A percentile compares a stretch with the other conserved stretches of the same genome.
Evolutionary conservation across 2,329 filamentous ascomycete species (phyloP).

Genomic region (Ciborinia camelliae): DNA sequence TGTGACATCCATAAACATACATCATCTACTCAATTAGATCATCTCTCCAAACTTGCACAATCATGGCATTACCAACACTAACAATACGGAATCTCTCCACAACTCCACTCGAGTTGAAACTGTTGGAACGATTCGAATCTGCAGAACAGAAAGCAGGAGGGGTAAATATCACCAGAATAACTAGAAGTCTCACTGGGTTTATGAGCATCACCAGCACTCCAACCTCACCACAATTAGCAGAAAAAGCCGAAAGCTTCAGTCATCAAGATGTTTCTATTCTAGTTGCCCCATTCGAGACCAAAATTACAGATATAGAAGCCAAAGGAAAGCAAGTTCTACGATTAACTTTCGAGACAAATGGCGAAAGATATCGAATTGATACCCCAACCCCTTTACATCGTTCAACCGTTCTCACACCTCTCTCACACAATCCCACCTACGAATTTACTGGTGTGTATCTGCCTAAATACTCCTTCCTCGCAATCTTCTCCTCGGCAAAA

Average conservation of each 20-base stretch:
- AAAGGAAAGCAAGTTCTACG: constrained; percentile 65
- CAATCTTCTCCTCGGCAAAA: constrained; percentile 68
- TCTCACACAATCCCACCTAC: constrained; percentile 49
- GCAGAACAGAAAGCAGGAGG: constrained; percentile 31
- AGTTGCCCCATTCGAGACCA: constrained; percentile 65
- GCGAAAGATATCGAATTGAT: constrained; percentile 68
- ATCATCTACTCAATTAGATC: not conserved
- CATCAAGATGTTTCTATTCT: constrained; percentile 60
- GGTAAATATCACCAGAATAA: constrained; percentile 40
- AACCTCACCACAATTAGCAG: constrained; percentile 38
- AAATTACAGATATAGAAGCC: constrained; percentile 58
- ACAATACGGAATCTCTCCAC: constrained; percentile 80
- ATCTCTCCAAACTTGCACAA: not conserved
- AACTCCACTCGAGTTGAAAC: constrained; percentile 67
- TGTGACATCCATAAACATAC: not conserved
- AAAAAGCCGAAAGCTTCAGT: constrained; percentile 58
- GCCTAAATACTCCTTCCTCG: constrained; percentile 50
- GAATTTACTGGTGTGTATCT: constrained; percentile 67
- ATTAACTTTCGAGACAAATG: constrained; percentile 66
- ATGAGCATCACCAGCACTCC: constrained; percentile 44
- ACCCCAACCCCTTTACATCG: constrained; percentile 59
- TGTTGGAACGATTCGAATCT: constrained; percentile 69
- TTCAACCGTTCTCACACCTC: constrained; percentile 58
- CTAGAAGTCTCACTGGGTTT: constrained; percentile 45
- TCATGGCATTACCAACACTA: constrained; percentile 43